Percentiles rank a stretch among this genome's conserved stretches.
These are phyloP conservation scores for Candida sanyiensis DNA, from an alignment of 805 yeast genomes.

Conservation along the genomic window DNA sequence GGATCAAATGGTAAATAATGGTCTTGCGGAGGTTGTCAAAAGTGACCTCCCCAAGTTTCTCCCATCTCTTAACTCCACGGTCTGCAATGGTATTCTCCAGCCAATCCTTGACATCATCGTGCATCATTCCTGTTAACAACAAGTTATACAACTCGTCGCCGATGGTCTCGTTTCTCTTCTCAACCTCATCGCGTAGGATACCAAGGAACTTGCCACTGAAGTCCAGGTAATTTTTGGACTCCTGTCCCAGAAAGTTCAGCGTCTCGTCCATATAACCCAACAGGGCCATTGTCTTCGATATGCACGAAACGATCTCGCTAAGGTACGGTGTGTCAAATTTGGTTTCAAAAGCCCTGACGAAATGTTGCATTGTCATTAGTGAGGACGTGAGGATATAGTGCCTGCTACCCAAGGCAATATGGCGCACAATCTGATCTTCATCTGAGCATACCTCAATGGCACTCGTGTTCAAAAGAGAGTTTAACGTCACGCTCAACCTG, in stretches of 20 bases:
- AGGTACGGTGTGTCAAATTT: conserved; percentile 13
- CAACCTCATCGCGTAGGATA: conserved; percentile 32
- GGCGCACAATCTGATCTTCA: conserved; percentile 19
- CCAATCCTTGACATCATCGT: conserved; percentile 48
- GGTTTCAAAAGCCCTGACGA: conserved; percentile 15
- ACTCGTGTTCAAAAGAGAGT: conserved; percentile 31
- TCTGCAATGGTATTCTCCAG: conserved; percentile 63
- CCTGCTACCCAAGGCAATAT: conserved; percentile 4
- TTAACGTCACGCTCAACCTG: conserved; percentile 26
- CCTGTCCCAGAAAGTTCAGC: conserved; percentile 25
- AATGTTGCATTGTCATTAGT: conserved; percentile 18
- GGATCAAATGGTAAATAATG: conserved; percentile 44
- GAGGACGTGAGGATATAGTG: conserved; percentile 22
- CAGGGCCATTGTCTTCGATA: conserved; percentile 22
- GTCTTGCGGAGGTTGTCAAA: conserved; percentile 46
- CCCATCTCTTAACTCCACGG: conserved; percentile 54
- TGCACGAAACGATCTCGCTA: conserved; percentile 13
- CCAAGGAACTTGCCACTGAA: conserved; percentile 31
- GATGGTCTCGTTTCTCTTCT: conserved; percentile 24
- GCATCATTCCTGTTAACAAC: conserved; percentile 49
- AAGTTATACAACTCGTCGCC: conserved; percentile 40
- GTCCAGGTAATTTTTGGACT: conserved; percentile 33
- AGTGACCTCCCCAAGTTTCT: conserved; percentile 41
- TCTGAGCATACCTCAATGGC: conserved; percentile 13
- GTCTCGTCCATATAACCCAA: conserved; percentile 31